Conservation (phyloP, 2,329 filamentous ascomycete genomes). For the Xylaria sp. region DNA sequence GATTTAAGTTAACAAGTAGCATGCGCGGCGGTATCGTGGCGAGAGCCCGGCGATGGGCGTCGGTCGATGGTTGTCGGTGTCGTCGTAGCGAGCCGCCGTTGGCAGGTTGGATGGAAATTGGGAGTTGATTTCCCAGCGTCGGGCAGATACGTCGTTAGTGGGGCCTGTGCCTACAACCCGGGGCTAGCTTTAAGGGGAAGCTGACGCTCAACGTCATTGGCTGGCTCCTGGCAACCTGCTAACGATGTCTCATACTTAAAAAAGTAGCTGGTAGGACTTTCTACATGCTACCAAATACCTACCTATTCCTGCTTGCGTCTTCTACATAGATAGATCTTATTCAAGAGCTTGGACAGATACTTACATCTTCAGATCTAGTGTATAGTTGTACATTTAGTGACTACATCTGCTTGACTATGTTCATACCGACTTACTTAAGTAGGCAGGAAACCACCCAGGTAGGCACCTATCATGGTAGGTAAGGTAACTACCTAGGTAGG, state of each 20-base stretch:
- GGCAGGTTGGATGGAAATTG: conserved; percentile 37
- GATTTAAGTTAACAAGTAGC: conserved; percentile 22
- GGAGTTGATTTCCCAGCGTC: conserved; percentile 28
- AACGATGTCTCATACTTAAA: conserved; percentile 9
- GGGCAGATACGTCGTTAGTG: conserved; percentile 36
- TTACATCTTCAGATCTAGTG: not conserved
- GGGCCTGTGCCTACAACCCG: conserved; percentile 10
- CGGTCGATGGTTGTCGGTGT: conserved; percentile 21
- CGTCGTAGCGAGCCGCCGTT: conserved; percentile 26
- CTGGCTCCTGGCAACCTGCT: conserved; percentile 33
- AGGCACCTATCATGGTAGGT: not conserved
- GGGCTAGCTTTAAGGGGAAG: conserved; percentile 31
- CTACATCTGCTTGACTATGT: not conserved
- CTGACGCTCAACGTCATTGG: conserved; percentile 28
- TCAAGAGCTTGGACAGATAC: not conserved
- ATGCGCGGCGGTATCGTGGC: conserved; percentile 4
- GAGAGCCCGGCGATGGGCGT: conserved; percentile 23
- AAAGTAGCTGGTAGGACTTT: not conserved
- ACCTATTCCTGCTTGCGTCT: not conserved
- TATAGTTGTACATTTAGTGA: not conserved
- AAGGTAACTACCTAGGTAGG: not conserved
- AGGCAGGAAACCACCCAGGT: too few relatives aligned
- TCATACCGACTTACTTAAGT: too few relatives aligned
- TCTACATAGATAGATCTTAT: not conserved
- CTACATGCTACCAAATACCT: not conserved